Base-by-base conservation (phyloP, 2,329 filamentous ascomycete genomes). In the Monosporascus ibericus region DNA sequence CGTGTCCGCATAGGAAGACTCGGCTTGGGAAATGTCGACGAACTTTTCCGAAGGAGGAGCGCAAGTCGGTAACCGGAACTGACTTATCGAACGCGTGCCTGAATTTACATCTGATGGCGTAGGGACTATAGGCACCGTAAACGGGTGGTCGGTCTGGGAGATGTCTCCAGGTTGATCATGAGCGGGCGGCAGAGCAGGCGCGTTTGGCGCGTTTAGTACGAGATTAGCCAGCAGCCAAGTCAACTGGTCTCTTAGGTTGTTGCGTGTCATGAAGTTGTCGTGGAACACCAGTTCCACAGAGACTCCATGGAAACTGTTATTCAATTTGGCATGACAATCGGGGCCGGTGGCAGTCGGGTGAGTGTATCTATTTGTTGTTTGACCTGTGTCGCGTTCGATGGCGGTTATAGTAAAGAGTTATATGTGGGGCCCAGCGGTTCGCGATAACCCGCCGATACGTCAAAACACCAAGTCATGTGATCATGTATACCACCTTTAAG, bases 201-300 rank as follows among this genome's bases (percentile, higher is more conserved):
- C 70, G 55, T 63, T 66, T 52, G 69, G 70, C 53, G 48, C 72
- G 72, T 63, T 68, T 70, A 59, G 67, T 68, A 61, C 63, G 60
- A 71, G 67, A 66, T 79, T 77, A 61, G 72, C 72, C 61, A 81
- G 64, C 63, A 84, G 72, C 80, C 80, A 84, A 60, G 76, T 71
- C 60, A 84, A 70, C 65, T 84, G 78, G 63, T 79, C 75, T 60
- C 69, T 66, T 55, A 84, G 74, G 64, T 84, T 84, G 70, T 83
- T 82, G 65, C 77, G 78, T 72, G 80, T 84, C 80, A 84, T 84
- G 72, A 77, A 78, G 72, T 65, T 73, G 68, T 68, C 52, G 64
- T 64, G 65, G 64, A 69, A 65, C 68, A 55, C 59, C 47, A 48
- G 68, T 70, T 66, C 69, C 66, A 57, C 56, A 55, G 54, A 56